A percentile compares a stretch with the other conserved stretches of the same genome.
phyloP scores from a whole-genome alignment of 139 green algal genomes.

The Chlorella sorokiniana region DNA sequence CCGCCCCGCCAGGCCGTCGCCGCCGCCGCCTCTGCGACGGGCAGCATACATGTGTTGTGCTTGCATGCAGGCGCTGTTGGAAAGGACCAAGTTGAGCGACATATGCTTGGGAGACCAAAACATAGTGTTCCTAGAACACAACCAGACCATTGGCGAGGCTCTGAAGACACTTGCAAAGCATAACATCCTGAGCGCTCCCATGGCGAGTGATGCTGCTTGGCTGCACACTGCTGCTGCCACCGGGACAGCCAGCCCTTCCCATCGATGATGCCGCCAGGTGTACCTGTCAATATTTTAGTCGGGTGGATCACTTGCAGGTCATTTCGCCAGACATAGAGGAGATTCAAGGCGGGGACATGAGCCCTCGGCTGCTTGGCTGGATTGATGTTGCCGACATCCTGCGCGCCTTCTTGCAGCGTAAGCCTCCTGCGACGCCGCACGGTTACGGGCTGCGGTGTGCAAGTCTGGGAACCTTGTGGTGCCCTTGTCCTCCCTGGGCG shows the following conservation, averaged over 20 bases:
- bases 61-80: slow-evolving; percentile 21
- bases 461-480: neutral
- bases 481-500: neutral
- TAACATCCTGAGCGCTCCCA: slow-evolving; percentile 70
- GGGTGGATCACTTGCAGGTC: slow-evolving; percentile 25
- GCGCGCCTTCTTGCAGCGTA: slow-evolving; percentile 43
- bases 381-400: slow-evolving; percentile 64
- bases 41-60: too few species aligned
- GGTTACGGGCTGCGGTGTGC: too few species aligned
- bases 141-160: slow-evolving; percentile 55
- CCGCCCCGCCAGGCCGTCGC: too few species aligned
- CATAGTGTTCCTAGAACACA: slow-evolving; percentile 60
- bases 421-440: neutral
- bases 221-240: neutral
- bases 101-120: slow-evolving; percentile 39
- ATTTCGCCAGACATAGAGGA: slow-evolving; percentile 59
- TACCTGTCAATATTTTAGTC: too few species aligned
- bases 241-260: too few species aligned
- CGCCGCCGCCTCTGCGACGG: too few species aligned
- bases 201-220: slow-evolving; percentile 22
- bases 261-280: too few species aligned
- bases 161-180: slow-evolving; percentile 58
- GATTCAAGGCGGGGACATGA: slow-evolving; percentile 32
- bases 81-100: slow-evolving; percentile 10
- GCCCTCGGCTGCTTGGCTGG: slow-evolving; percentile 69